Conservation (phyloP, 2,329 filamentous ascomycete genomes). For the Hortaea werneckii region DNA sequence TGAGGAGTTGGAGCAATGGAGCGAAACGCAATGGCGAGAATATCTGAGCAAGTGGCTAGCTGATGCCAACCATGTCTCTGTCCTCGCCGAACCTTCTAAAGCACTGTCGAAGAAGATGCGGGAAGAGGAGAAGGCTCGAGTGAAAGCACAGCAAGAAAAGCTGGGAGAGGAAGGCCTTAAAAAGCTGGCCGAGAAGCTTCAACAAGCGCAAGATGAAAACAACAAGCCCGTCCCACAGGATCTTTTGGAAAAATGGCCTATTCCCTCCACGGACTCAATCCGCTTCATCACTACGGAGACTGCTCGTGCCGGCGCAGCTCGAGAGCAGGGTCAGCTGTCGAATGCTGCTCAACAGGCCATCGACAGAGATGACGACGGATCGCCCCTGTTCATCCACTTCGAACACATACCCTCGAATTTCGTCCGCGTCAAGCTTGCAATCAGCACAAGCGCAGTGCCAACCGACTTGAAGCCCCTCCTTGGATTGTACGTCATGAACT, state of each 20-base stretch:
- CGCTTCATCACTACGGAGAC: slow-evolving; percentile 87
- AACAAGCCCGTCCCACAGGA: slow-evolving; percentile 74
- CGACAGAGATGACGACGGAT: slow-evolving; percentile 52
- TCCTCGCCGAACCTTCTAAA: slow-evolving; percentile 77
- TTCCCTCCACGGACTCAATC: slow-evolving; percentile 81
- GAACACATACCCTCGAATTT: slow-evolving; percentile 92
- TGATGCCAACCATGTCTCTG: slow-evolving; percentile 75
- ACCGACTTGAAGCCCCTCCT: slow-evolving; percentile 77
- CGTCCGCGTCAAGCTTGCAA: slow-evolving; percentile 69
- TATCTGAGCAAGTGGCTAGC: slow-evolving; percentile 78
- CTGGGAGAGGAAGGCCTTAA: slow-evolving; percentile 76
- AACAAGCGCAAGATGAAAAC: slow-evolving; percentile 78
- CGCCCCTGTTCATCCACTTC: slow-evolving; percentile 85
- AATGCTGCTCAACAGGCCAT: slow-evolving; percentile 67
- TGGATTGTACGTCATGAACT: slow-evolving; percentile 76
- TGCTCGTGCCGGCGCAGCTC: slow-evolving; percentile 70
- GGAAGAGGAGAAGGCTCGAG: slow-evolving; percentile 64
- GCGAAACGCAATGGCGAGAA: slow-evolving; percentile 68
- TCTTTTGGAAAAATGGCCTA: slow-evolving; percentile 69
- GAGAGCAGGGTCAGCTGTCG: slow-evolving; percentile 54
- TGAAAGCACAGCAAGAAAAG: slow-evolving; percentile 66
- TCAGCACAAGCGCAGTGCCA: slow-evolving; percentile 69
- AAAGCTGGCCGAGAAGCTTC: slow-evolving; percentile 62
- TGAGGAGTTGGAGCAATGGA: slow-evolving; percentile 67
- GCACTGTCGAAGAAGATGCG: slow-evolving; percentile 74